A percentile compares a stretch with the other conserved stretches of the same genome.
Evolutionary conservation across 345 rosid genomes (phyloP).

Genomic region (Citrus maxima): DNA sequence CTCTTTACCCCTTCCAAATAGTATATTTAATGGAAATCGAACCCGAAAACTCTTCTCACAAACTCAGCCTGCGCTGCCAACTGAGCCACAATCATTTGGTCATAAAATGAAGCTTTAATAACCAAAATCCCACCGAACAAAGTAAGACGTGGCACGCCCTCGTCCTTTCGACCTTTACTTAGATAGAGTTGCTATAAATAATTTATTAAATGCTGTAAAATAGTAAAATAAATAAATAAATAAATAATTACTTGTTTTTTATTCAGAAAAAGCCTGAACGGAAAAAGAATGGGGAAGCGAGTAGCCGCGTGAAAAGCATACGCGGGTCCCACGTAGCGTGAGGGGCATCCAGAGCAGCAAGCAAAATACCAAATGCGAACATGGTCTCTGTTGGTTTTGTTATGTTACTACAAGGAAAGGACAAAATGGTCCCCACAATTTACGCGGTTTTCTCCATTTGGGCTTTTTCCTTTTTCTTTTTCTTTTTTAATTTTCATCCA

Average conservation of each 20-base stretch:
- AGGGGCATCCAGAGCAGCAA: neutral
- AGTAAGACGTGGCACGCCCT: neutral
- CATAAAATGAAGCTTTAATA: neutral
- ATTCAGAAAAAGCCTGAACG: neutral
- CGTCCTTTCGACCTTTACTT: neutral
- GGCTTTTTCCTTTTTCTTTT: too few relatives aligned
- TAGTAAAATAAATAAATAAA: neutral
- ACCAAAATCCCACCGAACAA: neutral
- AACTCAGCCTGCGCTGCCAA: too few relatives aligned
- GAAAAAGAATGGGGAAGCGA: too few relatives aligned
- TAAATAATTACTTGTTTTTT: neutral
- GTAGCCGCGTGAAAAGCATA: neutral
- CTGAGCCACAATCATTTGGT: too few relatives aligned
- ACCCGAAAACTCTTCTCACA: too few relatives aligned
- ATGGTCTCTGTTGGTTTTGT: neutral
- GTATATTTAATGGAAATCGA: too few relatives aligned
- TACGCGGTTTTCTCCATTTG: slow-evolving; percentile 1
- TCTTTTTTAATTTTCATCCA: too few relatives aligned
- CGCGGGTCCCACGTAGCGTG: too few relatives aligned
- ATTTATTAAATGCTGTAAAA: neutral
- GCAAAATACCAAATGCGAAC: neutral
- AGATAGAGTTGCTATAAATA: neutral
- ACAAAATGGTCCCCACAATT: slow-evolving; percentile 12
- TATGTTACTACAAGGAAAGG: neutral
- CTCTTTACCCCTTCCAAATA: too few relatives aligned